Percentiles rank a stretch among this genome's conserved stretches.
Evolutionary conservation across 2,329 filamentous ascomycete species (phyloP).

Genomic region (Penicillium sp.): DNA sequence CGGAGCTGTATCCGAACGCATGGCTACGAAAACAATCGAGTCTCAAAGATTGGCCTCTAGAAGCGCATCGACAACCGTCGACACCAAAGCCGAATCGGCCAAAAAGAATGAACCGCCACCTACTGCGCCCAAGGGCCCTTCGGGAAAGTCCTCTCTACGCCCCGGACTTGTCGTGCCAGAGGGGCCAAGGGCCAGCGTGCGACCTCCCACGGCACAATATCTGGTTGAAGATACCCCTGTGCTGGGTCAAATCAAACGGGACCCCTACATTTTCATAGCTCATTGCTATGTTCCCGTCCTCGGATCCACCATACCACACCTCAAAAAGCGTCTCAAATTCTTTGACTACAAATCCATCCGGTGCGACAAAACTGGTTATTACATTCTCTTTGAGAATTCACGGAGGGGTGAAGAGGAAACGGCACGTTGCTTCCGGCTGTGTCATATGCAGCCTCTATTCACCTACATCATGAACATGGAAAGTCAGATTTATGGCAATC

Average conservation of each 20-base stretch:
- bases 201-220: slow-evolving; percentile 47
- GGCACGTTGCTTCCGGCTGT: slow-evolving; percentile 76
- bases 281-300: slow-evolving; percentile 85
- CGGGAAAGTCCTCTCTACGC: slow-evolving; percentile 55
- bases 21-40: slow-evolving; percentile 76
- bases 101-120: slow-evolving; percentile 70
- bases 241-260: slow-evolving; percentile 70
- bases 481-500: slow-evolving; percentile 70
- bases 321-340: slow-evolving; percentile 85
- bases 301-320: slow-evolving; percentile 80
- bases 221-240: slow-evolving; percentile 70
- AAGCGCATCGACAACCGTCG: slow-evolving; percentile 23
- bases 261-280: slow-evolving; percentile 91
- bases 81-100: slow-evolving; percentile 43
- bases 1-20: slow-evolving; percentile 76
- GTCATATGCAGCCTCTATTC: slow-evolving; percentile 83
- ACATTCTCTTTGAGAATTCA: slow-evolving; percentile 84
- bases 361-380: slow-evolving; percentile 85
- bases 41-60: slow-evolving; percentile 63
- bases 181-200: slow-evolving; percentile 43
- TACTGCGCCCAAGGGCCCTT: slow-evolving; percentile 84
- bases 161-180: slow-evolving; percentile 38
- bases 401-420: slow-evolving; percentile 77
- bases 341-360: slow-evolving; percentile 82
- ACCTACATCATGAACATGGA: slow-evolving; percentile 94